Percentiles rank a stretch among this genome's conserved stretches.
These are phyloP conservation scores for Fistulinella staudtii DNA, from an alignment of 1,284 basidiomycete genomes.

Conservation along the genomic window DNA sequence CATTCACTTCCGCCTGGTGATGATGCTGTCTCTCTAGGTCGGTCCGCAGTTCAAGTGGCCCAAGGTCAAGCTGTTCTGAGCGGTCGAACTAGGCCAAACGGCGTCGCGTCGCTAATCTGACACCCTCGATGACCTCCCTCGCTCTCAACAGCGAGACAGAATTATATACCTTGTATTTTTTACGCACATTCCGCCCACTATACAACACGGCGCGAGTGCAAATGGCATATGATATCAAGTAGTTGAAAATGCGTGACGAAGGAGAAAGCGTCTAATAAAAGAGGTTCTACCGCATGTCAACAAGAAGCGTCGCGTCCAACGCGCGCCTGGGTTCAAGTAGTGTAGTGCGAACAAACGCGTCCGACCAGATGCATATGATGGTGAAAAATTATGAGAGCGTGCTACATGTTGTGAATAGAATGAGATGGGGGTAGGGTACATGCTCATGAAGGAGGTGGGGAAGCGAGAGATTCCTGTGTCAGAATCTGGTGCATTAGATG, in stretches of 20 bases:
- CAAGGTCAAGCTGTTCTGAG: conserved; percentile 64
- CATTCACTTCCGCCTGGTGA: not conserved
- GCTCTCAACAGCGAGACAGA: conserved; percentile 43
- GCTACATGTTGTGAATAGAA: conserved; percentile 15
- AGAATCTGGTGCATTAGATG: conserved; percentile 32
- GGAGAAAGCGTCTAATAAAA: conserved; percentile 13
- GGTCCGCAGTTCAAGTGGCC: conserved; percentile 80
- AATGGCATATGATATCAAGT: conserved; percentile 26
- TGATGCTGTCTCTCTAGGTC: conserved; percentile 40
- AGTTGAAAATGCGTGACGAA: not conserved
- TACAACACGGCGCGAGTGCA: conserved; percentile 10
- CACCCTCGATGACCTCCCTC: no score
- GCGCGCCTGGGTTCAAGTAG: conserved; percentile 20
- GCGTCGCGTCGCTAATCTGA: no score
- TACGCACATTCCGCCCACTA: conserved; percentile 23
- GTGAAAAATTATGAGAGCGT: conserved; percentile 14
- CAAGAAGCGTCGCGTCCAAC: conserved; percentile 11
- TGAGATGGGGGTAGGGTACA: conserved; percentile 25
- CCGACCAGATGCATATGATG: conserved; percentile 12
- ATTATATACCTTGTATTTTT: conserved; percentile 23
- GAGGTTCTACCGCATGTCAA: conserved; percentile 20
- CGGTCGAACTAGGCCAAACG: no score
- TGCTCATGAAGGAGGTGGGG: conserved; percentile 49
- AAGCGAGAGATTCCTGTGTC: conserved; percentile 56
- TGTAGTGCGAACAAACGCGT: conserved; percentile 17